Conservation (phyloP, 352 stramenopile genomes). For the Phytophthora tubulina region DNA sequence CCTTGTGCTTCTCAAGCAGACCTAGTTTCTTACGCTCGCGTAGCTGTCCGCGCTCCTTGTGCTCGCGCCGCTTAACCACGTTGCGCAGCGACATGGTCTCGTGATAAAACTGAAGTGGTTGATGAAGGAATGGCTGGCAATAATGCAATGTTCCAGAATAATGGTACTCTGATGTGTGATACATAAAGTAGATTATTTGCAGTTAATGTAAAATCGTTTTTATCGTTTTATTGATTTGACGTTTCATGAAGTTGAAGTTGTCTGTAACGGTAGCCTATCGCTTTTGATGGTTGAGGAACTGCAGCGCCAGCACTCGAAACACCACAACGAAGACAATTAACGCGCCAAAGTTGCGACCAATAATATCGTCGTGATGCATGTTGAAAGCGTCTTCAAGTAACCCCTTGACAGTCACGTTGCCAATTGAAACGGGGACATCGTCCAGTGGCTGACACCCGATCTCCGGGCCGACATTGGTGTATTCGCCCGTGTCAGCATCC, state of each 20-base stretch:
- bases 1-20: conserved; percentile 99
- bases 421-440: conserved; percentile 20
- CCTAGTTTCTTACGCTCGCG: conserved; percentile 91
- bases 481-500: background rate
- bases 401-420: conserved; percentile 26
- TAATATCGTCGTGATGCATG: conserved; percentile 24
- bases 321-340: conserved; percentile 19
- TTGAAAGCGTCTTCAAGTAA: conserved; percentile 29
- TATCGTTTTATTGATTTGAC: background rate
- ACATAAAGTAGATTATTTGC: too few species aligned
- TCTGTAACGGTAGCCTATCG: background rate
- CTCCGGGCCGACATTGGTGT: conserved; percentile 21
- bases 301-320: conserved; percentile 22
- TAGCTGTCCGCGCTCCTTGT: conserved; percentile 98
- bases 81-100: conserved; percentile 92
- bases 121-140: conserved; percentile 24
- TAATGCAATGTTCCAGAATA: background rate
- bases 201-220: too few species aligned
- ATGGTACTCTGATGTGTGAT: background rate
- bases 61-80: conserved; percentile 98
- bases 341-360: conserved; percentile 23
- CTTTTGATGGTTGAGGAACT: conserved; percentile 36
- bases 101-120: background rate
- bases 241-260: background rate
- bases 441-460: conserved; percentile 23